phyloP scores from a whole-genome alignment of 805 yeast genomes.

The Henningerozyma blattae region DNA sequence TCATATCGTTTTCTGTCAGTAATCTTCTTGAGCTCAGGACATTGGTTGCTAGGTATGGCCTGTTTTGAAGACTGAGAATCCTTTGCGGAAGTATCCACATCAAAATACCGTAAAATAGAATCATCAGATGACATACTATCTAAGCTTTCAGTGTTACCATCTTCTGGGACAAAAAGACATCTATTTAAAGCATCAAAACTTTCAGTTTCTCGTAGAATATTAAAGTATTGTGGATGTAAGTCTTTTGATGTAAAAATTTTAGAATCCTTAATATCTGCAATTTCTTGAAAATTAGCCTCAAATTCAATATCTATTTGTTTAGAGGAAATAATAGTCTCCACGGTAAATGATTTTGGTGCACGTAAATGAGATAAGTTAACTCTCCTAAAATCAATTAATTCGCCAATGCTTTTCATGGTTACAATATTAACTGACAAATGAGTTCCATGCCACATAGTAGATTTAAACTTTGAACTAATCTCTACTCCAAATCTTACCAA shows the following conservation, averaged over 20 bases:
- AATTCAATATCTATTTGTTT: conserved; percentile 18
- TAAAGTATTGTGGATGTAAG: conserved; percentile 1
- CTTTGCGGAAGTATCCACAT: too few species aligned
- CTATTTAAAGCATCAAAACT: conserved; percentile 1
- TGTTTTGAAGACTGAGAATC: too few species aligned
- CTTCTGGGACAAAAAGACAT: conserved; percentile 2
- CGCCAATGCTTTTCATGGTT: conserved; percentile 23
- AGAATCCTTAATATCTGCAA: conserved; percentile 22
- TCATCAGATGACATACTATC: conserved; percentile 1
- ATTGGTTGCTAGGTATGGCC: too few species aligned
- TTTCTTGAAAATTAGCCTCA: conserved; percentile 28
- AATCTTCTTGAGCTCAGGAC: too few species aligned
- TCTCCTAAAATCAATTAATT: conserved; percentile 34
- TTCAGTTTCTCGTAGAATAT: neutral
- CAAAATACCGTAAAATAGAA: too few species aligned
- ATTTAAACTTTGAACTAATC: conserved; percentile 11
- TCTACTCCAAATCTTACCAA: conserved; percentile 12
- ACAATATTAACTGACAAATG: conserved; percentile 23
- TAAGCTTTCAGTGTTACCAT: neutral
- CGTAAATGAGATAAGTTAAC: conserved; percentile 18
- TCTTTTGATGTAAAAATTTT: conserved; percentile 4
- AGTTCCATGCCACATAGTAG: conserved; percentile 25
- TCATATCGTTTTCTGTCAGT: too few species aligned
- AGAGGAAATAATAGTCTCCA: conserved; percentile 14
- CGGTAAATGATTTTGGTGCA: conserved; percentile 17